A percentile compares a stretch with the other conserved stretches of the same genome.
These are phyloP conservation scores for Bipolaris oryzae DNA, from an alignment of 2,329 filamentous ascomycete species.

Conservation along the genomic window DNA sequence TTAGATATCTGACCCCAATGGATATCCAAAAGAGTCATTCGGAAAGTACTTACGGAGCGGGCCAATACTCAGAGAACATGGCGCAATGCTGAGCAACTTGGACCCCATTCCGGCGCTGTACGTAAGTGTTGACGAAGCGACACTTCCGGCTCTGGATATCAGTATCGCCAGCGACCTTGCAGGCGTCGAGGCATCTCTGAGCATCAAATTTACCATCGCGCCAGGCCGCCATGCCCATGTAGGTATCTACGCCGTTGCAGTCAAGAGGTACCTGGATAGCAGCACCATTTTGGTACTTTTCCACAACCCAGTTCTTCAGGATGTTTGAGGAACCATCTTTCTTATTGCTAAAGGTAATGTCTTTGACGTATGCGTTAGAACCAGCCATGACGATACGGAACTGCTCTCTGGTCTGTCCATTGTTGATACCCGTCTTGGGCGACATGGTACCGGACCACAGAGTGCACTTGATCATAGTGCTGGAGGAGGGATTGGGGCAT, in stretches of 20 bases:
- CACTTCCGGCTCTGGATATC: slow-evolving; percentile 26
- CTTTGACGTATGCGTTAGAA: slow-evolving; percentile 30
- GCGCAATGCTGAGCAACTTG: slow-evolving; percentile 35
- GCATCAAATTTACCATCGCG: slow-evolving; percentile 39
- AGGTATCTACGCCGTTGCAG: slow-evolving; percentile 35
- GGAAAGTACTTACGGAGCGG: neutral
- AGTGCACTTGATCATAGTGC: slow-evolving; percentile 39
- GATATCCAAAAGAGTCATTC: too few relatives aligned
- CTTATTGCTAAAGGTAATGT: neutral
- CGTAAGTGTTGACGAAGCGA: slow-evolving; percentile 44
- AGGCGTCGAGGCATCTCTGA: slow-evolving; percentile 38
- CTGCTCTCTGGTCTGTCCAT: slow-evolving; percentile 27
- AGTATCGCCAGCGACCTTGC: slow-evolving; percentile 13
- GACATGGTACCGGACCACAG: slow-evolving; percentile 29
- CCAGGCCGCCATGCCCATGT: slow-evolving; percentile 28
- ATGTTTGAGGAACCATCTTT: neutral
- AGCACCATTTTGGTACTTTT: slow-evolving; percentile 17
- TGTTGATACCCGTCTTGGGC: slow-evolving; percentile 28
- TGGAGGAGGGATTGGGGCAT: slow-evolving; percentile 24
- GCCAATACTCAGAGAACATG: slow-evolving; percentile 16
- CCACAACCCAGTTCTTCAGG: slow-evolving; percentile 15
- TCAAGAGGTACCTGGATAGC: slow-evolving; percentile 41
- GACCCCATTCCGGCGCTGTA: slow-evolving; percentile 33
- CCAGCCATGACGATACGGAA: slow-evolving; percentile 28
- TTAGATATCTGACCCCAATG: neutral